Evolutionary conservation across 1,284 basidiomycete species (phyloP).

Genomic region (Cryptococcus sp.): DNA sequence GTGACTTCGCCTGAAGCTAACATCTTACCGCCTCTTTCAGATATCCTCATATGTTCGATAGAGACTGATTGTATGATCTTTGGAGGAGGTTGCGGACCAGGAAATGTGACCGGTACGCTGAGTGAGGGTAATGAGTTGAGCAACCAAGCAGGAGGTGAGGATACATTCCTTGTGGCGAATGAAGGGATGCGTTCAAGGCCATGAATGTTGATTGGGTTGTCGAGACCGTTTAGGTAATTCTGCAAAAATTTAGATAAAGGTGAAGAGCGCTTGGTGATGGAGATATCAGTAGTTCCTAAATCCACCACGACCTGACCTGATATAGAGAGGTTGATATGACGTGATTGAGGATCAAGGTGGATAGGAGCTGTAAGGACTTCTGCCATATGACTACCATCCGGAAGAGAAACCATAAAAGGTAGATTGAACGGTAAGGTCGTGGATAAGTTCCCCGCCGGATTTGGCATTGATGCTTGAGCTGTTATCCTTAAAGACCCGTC

Average conservation of each 20-base stretch:
- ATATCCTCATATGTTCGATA: slow-evolving; percentile 44
- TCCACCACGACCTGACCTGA: slow-evolving; percentile 30
- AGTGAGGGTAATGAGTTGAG: slow-evolving; percentile 28
- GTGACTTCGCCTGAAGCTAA: slow-evolving; percentile 39
- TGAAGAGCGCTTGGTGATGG: slow-evolving; percentile 5
- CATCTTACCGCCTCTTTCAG: slow-evolving; percentile 34
- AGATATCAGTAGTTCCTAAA: slow-evolving; percentile 2
- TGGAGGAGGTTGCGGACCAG: slow-evolving; percentile 37
- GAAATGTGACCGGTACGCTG: slow-evolving; percentile 35
- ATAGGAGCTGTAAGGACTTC: slow-evolving; percentile 36
- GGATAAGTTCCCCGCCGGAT: slow-evolving; percentile 20
- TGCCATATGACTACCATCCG: slow-evolving; percentile 31
- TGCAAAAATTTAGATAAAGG: slow-evolving; percentile 36
- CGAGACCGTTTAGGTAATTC: slow-evolving; percentile 33
- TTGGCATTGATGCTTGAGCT: slow-evolving; percentile 34
- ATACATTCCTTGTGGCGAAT: slow-evolving; percentile 4
- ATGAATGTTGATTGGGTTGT: slow-evolving; percentile 35
- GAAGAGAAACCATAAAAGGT: slow-evolving; percentile 38
- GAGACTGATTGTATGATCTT: slow-evolving; percentile 42
- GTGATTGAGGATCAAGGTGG: slow-evolving; percentile 4
- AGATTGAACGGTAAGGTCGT: slow-evolving; percentile 33
- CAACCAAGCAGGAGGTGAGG: slow-evolving; percentile 32
- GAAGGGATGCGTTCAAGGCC: slow-evolving; percentile 24
- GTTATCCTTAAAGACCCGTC: slow-evolving; percentile 21
- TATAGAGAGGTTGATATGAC: slow-evolving; percentile 25